phyloP scores from a whole-genome alignment of 768 basidiomycete species.

The Gautieria morchelliformis region DNA sequence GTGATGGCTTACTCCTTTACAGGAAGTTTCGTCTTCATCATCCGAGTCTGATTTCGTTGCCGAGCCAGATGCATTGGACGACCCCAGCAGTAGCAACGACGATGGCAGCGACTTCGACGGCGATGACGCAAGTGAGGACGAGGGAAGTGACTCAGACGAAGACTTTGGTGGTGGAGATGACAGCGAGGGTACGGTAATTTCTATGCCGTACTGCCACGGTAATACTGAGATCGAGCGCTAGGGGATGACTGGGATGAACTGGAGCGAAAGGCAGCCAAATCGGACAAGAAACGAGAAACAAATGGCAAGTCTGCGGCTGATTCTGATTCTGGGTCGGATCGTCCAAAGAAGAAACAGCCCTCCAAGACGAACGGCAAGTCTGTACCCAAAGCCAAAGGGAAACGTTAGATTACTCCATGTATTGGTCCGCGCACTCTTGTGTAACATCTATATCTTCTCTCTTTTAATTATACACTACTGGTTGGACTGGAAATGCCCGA shows the following conservation, averaged over 20 bases:
- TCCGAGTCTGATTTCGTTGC: slow-evolving; percentile 63
- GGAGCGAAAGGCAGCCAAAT: slow-evolving; percentile 85
- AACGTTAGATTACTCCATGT: background rate
- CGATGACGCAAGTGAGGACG: slow-evolving; percentile 44
- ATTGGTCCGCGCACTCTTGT: background rate
- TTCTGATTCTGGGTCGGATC: slow-evolving; percentile 30
- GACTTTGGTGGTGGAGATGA: slow-evolving; percentile 46
- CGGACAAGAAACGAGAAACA: slow-evolving; percentile 36
- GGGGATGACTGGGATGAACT: slow-evolving; percentile 97
- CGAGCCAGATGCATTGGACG: slow-evolving; percentile 32
- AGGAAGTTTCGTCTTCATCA: slow-evolving; percentile 49
- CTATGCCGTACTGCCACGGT: background rate
- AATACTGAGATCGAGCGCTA: slow-evolving; percentile 17
- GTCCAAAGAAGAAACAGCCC: slow-evolving; percentile 30
- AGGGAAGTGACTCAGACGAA: slow-evolving; percentile 49
- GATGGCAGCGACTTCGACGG: slow-evolving; percentile 47
- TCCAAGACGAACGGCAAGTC: slow-evolving; percentile 19
- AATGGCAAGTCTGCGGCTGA: slow-evolving; percentile 22
- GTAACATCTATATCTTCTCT: background rate
- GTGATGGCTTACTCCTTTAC: background rate
- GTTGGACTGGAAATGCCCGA: too few species aligned
- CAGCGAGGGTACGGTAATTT: slow-evolving; percentile 41
- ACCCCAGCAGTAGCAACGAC: slow-evolving; percentile 32
- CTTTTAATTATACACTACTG: too few species aligned
- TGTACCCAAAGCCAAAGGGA: slow-evolving; percentile 3